Evolutionary conservation across 164 flowering plant genomes (phyloP), one percentile per base, ranked within the genome.

Genomic region (Buxus sempervirens): DNA sequence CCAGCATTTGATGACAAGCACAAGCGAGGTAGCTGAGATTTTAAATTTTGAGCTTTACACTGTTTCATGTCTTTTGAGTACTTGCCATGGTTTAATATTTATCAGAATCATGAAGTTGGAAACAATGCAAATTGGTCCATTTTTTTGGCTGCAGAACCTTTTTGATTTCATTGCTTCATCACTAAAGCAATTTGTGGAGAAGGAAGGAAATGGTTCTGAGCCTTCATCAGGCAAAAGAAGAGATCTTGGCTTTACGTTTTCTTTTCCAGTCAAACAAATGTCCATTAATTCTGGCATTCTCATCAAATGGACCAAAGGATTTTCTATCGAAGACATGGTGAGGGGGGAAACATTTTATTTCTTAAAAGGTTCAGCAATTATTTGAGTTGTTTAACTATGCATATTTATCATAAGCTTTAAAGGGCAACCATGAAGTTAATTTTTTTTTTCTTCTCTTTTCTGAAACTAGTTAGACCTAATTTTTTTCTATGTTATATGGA

Each of bases 231-330:
- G 14, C 45, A 78, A 69, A 75, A 80, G 79, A 77, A 85, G 84
- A 76, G 90, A 85, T 51, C 86, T 95, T 68, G 98, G 97, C 20
- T 90, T 90, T 76, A 88, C 98, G 23, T 95, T 95, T 73, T 89
- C 98, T 56, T 95, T 89, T 82, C 98, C 98, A 10, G 85, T 90
- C 57, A 92, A 75, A 70, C 97, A 95, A 67, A 76, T 69, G 19
- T 89, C 96, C 57, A 78, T 82, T 45, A 80, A 89, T 38, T 90
- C 97, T 15, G 98, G 98, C 58, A 69, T 72, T 63, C 83, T 95
- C 54, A 77, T 89, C 20, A 92, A 86, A 75, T 92, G 96, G 98
- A 89, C 98, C 23, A 95, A 95, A 78, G 97, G 92, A 32, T 92
- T 90, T 79, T 65, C 82, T 42, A 83, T 95, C 48, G 65, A 76